Percentiles rank a stretch among this genome's conserved stretches.
phyloP scores from a whole-genome alignment of 1,284 basidiomycete genomes.

The Ceratobasidium sp. region DNA sequence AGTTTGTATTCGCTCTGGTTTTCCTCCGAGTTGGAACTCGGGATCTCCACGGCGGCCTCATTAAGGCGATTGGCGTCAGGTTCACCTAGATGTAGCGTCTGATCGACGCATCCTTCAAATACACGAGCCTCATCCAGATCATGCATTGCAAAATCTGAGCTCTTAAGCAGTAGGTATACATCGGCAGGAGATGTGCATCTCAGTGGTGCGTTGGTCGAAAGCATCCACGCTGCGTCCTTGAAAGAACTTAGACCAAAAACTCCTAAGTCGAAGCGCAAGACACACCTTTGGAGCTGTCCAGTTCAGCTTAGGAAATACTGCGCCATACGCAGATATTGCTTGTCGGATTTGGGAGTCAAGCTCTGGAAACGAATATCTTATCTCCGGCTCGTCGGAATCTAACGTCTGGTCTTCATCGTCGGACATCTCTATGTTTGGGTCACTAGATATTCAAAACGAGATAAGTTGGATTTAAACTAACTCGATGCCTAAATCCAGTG shows the following conservation, averaged over 20 bases:
- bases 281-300: constrained; percentile 89
- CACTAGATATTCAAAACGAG: constrained; percentile 51
- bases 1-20: constrained; percentile 63
- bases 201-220: constrained; percentile 86
- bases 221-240: constrained; percentile 93
- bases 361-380: constrained; percentile 76
- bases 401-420: constrained; percentile 63
- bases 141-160: constrained; percentile 89
- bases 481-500: constrained; percentile 49
- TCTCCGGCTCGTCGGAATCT: constrained; percentile 46
- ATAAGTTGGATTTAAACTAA: constrained; percentile 53
- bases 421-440: constrained; percentile 65
- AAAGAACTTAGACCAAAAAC: constrained; percentile 6
- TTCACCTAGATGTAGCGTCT: constrained; percentile 35
- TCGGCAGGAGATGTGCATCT: constrained; percentile 90
- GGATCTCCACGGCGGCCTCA: constrained; percentile 1
- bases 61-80: constrained; percentile 26
- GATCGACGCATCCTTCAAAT: constrained; percentile 69
- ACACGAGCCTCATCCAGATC: constrained; percentile 75
- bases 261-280: constrained; percentile 28
- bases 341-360: constrained; percentile 80
- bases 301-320: constrained; percentile 95
- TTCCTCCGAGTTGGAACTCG: constrained; percentile 5
- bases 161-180: constrained; percentile 93
- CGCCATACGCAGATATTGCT: constrained; percentile 78